phyloP scores from a whole-genome alignment of 164 flowering plant genomes.

The Cinnamomum micranthum region DNA sequence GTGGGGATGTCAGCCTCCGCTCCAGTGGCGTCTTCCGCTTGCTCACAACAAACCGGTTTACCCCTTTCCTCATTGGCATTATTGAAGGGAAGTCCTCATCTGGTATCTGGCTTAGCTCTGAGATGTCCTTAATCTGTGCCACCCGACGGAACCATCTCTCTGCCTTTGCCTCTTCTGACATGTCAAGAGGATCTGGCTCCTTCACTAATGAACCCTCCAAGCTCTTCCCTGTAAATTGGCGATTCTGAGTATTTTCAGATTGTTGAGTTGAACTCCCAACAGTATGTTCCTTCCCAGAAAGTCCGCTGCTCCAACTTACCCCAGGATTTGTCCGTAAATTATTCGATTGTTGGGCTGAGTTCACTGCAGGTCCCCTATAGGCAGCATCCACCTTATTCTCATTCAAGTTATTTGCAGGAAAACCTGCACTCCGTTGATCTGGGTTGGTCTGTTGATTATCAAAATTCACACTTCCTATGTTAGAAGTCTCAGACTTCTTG shows the following conservation, averaged over 20 bases:
- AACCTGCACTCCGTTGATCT: slow-evolving; percentile 18
- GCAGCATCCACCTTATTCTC: slow-evolving; percentile 7
- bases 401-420: slow-evolving; percentile 16
- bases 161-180: slow-evolving; percentile 98
- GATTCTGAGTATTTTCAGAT: slow-evolving; percentile 11
- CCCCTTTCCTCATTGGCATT: slow-evolving; percentile 99
- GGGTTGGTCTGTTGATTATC: slow-evolving; percentile 18
- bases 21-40: slow-evolving; percentile 95
- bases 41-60: slow-evolving; percentile 94
- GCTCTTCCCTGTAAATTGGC: slow-evolving; percentile 52
- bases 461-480: slow-evolving; percentile 5
- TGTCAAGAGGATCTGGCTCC: slow-evolving; percentile 84
- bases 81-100: slow-evolving; percentile 96
- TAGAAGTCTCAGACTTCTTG: slow-evolving; percentile 11
- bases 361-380: slow-evolving; percentile 11
- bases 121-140: slow-evolving; percentile 91
- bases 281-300: neutral
- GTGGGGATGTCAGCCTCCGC: slow-evolving; percentile 83
- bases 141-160: slow-evolving; percentile 94
- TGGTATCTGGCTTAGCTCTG: slow-evolving; percentile 89
- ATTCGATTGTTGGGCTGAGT: slow-evolving; percentile 8
- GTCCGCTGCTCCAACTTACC: slow-evolving; percentile 15
- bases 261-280: slow-evolving; percentile 16
- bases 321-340: slow-evolving; percentile 11
- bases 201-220: slow-evolving; percentile 92